phyloP scores from a whole-genome alignment of 2,329 filamentous ascomycete species.

The Penicillium oxalicum region DNA sequence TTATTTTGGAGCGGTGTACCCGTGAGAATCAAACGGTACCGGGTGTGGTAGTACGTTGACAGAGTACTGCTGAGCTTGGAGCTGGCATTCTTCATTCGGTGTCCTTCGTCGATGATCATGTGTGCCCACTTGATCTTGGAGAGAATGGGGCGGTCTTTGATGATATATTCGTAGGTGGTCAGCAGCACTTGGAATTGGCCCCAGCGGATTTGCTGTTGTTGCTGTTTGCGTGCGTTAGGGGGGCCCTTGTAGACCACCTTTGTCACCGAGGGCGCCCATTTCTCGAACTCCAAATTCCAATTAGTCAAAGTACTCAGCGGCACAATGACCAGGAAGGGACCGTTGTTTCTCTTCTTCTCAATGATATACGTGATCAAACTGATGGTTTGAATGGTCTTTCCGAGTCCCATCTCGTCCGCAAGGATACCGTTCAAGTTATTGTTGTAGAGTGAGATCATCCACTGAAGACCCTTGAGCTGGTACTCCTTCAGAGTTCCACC shows the following conservation, averaged over 20 bases:
- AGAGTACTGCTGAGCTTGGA: slow-evolving; percentile 95
- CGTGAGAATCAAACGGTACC: slow-evolving; percentile 93
- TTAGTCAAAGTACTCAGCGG: slow-evolving; percentile 95
- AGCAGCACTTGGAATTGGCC: slow-evolving; percentile 93
- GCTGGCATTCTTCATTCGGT: slow-evolving; percentile 98
- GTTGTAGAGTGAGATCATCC: slow-evolving; percentile 99
- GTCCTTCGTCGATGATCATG: slow-evolving; percentile 99
- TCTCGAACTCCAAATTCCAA: slow-evolving; percentile 98
- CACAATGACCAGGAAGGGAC: slow-evolving; percentile 93
- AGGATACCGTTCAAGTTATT: slow-evolving; percentile 99
- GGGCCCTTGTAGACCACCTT: slow-evolving; percentile 97
- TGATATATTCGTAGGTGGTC: slow-evolving; percentile 98
- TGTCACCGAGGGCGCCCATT: slow-evolving; percentile 85
- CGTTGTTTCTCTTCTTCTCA: slow-evolving; percentile 84
- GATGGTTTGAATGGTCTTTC: slow-evolving; percentile 99
- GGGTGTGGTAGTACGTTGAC: slow-evolving; percentile 87
- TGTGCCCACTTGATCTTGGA: slow-evolving; percentile 99
- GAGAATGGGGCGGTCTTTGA: slow-evolving; percentile 91
- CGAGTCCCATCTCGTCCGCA: slow-evolving; percentile 98
- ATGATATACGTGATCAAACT: slow-evolving; percentile 96
- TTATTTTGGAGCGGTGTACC: slow-evolving; percentile 98
- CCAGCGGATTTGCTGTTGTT: slow-evolving; percentile 89
- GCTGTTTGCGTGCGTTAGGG: slow-evolving; percentile 76
- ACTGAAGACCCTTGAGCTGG: slow-evolving; percentile 95
- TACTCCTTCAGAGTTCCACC: slow-evolving; percentile 95